phyloP scores from a whole-genome alignment of 805 yeast species.

The Nakazawaea ambrosiae region DNA sequence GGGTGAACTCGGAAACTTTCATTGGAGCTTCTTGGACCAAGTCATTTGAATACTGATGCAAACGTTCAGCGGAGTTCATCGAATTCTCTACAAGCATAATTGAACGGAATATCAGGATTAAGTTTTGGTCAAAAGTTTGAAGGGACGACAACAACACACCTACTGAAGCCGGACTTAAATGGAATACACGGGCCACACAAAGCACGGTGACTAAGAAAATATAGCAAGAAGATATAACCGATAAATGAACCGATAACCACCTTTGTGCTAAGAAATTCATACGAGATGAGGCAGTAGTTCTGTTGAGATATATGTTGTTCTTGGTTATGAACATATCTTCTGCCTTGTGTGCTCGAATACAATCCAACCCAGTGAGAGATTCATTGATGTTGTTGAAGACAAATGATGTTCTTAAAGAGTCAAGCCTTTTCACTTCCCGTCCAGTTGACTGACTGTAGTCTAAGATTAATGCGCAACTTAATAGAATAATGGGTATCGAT shows the following conservation, averaged over 20 bases:
- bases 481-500: slow-evolving; percentile 46
- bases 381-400: slow-evolving; percentile 71
- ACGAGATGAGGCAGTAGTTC: slow-evolving; percentile 63
- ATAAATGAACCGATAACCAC: slow-evolving; percentile 63
- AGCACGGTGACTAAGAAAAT: slow-evolving; percentile 49
- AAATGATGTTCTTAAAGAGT: slow-evolving; percentile 60
- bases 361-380: slow-evolving; percentile 56
- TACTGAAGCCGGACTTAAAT: slow-evolving; percentile 53
- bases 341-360: slow-evolving; percentile 53
- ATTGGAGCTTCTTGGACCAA: slow-evolving; percentile 64
- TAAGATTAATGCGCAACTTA: slow-evolving; percentile 36
- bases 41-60: slow-evolving; percentile 54
- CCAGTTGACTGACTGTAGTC: slow-evolving; percentile 62
- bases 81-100: slow-evolving; percentile 68
- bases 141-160: slow-evolving; percentile 65
- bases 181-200: slow-evolving; percentile 52
- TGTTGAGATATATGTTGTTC: slow-evolving; percentile 42
- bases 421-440: slow-evolving; percentile 70
- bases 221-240: slow-evolving; percentile 41
- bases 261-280: slow-evolving; percentile 59
- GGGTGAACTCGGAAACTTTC: slow-evolving; percentile 28
- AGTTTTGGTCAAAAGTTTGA: slow-evolving; percentile 43
- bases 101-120: slow-evolving; percentile 55
- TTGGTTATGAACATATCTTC: slow-evolving; percentile 38
- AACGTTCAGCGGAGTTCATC: slow-evolving; percentile 69